These are phyloP conservation scores for Kodamaea suecica DNA, from an alignment of 1,139 yeast species.

Conservation along the genomic window DNA sequence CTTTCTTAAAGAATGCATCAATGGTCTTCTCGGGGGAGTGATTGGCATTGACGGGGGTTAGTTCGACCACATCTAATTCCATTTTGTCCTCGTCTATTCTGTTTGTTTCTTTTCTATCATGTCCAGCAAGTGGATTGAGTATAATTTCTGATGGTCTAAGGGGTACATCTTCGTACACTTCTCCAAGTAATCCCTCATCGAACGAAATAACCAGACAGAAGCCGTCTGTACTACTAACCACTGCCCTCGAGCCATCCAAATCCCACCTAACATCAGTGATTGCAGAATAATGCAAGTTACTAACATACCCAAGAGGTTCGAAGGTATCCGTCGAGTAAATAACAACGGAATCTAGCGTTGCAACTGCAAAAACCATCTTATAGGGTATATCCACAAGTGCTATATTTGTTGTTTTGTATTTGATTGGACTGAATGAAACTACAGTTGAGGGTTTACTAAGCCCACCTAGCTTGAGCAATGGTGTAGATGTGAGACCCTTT, in stretches of 20 bases:
- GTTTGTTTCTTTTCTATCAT: conserved; percentile 1
- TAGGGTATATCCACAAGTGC: conserved; percentile 56
- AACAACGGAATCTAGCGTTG: conserved; percentile 83
- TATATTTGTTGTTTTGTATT: conserved; percentile 39
- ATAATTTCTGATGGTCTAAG: too few species aligned
- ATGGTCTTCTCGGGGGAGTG: conserved; percentile 8
- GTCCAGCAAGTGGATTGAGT: too few species aligned
- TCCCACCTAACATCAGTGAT: conserved; percentile 89
- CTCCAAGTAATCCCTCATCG: conserved; percentile 53
- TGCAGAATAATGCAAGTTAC: conserved; percentile 83
- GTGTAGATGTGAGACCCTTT: conserved; percentile 61
- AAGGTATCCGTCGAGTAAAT: conserved; percentile 74
- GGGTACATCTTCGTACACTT: conserved; percentile 14
- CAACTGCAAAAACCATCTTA: conserved; percentile 85
- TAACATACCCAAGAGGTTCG: conserved; percentile 68
- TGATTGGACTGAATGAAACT: conserved; percentile 68
- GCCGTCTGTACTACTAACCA: conserved; percentile 91
- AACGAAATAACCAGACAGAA: conserved; percentile 72
- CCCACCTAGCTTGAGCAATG: conserved; percentile 76
- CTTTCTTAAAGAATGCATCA: conserved; percentile 9
- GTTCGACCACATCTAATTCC: not conserved
- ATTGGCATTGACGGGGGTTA: not conserved
- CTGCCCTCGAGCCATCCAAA: conserved; percentile 63
- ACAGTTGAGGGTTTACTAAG: conserved; percentile 82
- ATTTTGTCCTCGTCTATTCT: conserved; percentile 1